These are phyloP conservation scores for Sporothrix curviconia DNA, from an alignment of 2,329 filamentous ascomycete species.

Conservation along the genomic window DNA sequence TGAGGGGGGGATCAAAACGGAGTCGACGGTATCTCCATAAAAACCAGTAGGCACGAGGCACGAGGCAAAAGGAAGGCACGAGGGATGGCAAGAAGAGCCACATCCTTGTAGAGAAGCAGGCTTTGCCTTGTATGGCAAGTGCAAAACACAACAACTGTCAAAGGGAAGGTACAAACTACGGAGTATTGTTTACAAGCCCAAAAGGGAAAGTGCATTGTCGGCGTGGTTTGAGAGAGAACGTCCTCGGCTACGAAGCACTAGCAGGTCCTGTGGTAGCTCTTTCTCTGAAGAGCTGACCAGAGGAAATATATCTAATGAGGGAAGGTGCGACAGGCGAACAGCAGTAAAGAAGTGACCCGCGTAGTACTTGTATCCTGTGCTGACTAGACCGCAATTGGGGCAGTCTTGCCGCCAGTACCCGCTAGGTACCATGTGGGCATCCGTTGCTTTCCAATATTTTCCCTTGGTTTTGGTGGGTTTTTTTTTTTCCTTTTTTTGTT, in stretches of 20 bases:
- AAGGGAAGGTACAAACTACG: no score
- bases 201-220: background rate
- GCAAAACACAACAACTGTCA: no score
- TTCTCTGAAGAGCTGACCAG: no score
- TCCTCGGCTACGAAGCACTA: background rate
- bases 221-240: background rate
- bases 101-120: no score
- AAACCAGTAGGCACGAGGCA: background rate
- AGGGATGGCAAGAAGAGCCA: background rate
- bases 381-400: background rate
- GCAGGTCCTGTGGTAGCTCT: no score
- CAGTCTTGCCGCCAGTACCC: conserved; percentile 2
- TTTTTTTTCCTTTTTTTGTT: background rate
- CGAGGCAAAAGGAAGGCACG: background rate
- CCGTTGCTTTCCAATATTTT: background rate
- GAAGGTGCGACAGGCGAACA: conserved; percentile 1
- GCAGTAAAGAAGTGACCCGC: background rate
- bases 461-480: background rate
- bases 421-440: background rate
- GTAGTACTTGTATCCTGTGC: background rate
- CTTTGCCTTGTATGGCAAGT: no score
- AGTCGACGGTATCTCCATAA: background rate
- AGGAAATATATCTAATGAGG: no score
- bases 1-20: background rate
- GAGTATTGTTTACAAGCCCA: no score